Evolutionary conservation across 768 basidiomycete genomes (phyloP).

Genomic region (Hygrophorus pudorinus): DNA sequence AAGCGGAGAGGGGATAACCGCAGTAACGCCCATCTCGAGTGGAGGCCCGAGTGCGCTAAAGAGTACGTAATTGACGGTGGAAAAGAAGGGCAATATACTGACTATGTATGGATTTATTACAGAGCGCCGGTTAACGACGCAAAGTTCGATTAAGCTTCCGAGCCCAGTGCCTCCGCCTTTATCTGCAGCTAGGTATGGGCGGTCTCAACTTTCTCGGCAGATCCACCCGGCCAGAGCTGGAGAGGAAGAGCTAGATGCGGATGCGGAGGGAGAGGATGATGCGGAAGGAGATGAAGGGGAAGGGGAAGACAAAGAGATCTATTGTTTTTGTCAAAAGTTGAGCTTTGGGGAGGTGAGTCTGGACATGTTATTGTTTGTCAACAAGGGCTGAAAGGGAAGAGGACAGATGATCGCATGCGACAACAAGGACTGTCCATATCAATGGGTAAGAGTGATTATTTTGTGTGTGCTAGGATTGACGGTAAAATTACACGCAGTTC

Average conservation of each 20-base stretch:
- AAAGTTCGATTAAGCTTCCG: slow-evolving; percentile 27
- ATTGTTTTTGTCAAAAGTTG: slow-evolving; percentile 33
- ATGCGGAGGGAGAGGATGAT: slow-evolving; percentile 11
- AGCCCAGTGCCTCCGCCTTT: slow-evolving; percentile 19
- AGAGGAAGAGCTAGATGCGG: slow-evolving; percentile 11
- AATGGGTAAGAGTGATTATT: slow-evolving; percentile 35
- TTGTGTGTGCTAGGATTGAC: background rate
- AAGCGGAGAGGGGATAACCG: too few species aligned
- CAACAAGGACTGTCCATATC: slow-evolving; percentile 36
- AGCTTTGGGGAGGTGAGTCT: slow-evolving; percentile 31
- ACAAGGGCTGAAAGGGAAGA: background rate
- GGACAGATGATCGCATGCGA: slow-evolving; percentile 45
- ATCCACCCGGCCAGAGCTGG: slow-evolving; percentile 12
- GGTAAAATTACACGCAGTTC: slow-evolving; percentile 33
- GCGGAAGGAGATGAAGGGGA: slow-evolving; percentile 16
- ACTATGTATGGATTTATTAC: too few species aligned
- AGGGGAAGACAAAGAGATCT: slow-evolving; percentile 24
- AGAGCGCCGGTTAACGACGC: slow-evolving; percentile 27
- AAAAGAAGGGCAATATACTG: background rate
- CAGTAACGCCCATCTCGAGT: too few species aligned
- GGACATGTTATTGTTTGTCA: background rate
- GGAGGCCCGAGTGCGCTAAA: slow-evolving; percentile 9
- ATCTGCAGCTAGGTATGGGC: slow-evolving; percentile 17
- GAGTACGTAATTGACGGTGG: slow-evolving; percentile 8
- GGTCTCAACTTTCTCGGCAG: slow-evolving; percentile 28